Percentiles rank a stretch among this genome's conserved stretches.
Conservation (phyloP, 441 rosid genomes). For the Populus hybrid region DNA sequence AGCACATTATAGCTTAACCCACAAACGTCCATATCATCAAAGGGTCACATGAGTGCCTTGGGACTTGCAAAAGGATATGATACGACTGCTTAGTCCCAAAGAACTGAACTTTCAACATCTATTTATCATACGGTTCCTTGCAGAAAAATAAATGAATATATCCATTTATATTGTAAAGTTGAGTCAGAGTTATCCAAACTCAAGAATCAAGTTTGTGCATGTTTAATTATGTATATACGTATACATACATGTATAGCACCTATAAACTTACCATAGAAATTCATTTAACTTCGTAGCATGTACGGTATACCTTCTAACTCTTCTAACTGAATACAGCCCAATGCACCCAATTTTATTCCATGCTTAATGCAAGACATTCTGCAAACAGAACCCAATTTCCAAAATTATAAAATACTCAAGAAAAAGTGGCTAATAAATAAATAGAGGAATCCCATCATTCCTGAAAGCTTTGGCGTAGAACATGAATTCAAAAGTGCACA, state of each 20-base stretch:
- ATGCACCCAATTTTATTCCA: neutral
- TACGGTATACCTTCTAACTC: neutral
- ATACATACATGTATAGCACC: neutral
- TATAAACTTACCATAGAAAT: neutral
- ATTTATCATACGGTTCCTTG: too few relatives aligned
- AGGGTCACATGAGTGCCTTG: too few relatives aligned
- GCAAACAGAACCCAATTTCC: neutral
- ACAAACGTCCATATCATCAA: too few relatives aligned
- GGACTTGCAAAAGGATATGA: too few relatives aligned
- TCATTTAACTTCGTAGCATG: neutral
- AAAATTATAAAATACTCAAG: neutral
- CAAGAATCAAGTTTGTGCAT: too few relatives aligned
- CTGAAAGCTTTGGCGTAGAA: neutral
- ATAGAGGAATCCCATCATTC: neutral
- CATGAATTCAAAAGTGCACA: neutral
- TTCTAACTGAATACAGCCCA: neutral
- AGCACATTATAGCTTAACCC: too few relatives aligned
- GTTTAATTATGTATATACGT: too few relatives aligned
- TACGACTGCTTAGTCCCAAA: too few relatives aligned
- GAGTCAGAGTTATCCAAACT: too few relatives aligned
- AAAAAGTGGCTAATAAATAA: neutral
- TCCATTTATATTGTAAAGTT: too few relatives aligned
- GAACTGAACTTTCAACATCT: too few relatives aligned
- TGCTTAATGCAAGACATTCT: neutral
- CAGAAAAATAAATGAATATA: too few relatives aligned